A percentile compares a stretch with the other conserved stretches of the same genome.
These are phyloP conservation scores for Sclerotinia minor DNA, from an alignment of 2,329 filamentous ascomycete genomes.

Conservation along the genomic window DNA sequence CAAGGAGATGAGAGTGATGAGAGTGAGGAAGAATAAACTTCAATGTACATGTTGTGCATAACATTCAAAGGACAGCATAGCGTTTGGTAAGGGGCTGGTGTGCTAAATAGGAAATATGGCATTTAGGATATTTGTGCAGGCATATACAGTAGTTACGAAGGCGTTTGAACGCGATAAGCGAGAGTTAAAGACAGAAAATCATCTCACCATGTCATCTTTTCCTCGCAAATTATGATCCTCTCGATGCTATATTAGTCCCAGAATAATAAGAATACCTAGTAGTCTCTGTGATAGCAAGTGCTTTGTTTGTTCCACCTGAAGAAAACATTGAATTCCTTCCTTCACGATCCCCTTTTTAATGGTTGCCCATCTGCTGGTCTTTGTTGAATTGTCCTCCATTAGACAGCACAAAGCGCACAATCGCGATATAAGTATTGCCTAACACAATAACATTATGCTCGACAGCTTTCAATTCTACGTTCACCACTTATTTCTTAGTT, in stretches of 20 bases:
- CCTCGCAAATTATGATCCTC: background rate
- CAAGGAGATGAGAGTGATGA: constrained; percentile 38
- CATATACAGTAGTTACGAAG: constrained; percentile 1
- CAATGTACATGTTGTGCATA: background rate
- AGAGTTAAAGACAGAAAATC: background rate
- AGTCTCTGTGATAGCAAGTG: constrained; percentile 8
- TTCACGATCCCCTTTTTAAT: background rate
- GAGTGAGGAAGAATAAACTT: constrained; percentile 41
- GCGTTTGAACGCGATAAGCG: background rate
- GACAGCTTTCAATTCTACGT: background rate
- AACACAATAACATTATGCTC: background rate
- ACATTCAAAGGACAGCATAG: background rate
- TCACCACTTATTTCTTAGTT: background rate
- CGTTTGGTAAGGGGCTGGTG: background rate
- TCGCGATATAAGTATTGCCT: background rate
- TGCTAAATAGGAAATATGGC: background rate
- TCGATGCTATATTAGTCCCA: background rate
- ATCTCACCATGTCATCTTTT: background rate
- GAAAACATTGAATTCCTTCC: background rate
- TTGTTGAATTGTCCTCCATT: background rate
- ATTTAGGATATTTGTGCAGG: constrained; percentile 8
- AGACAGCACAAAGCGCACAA: background rate
- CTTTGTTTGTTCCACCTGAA: background rate
- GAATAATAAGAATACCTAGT: background rate
- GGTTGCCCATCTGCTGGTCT: background rate